Percentiles rank a stretch among this genome's conserved stretches.
phyloP scores from a whole-genome alignment of 2,329 filamentous ascomycete species.

The Westerdykella sp. region DNA sequence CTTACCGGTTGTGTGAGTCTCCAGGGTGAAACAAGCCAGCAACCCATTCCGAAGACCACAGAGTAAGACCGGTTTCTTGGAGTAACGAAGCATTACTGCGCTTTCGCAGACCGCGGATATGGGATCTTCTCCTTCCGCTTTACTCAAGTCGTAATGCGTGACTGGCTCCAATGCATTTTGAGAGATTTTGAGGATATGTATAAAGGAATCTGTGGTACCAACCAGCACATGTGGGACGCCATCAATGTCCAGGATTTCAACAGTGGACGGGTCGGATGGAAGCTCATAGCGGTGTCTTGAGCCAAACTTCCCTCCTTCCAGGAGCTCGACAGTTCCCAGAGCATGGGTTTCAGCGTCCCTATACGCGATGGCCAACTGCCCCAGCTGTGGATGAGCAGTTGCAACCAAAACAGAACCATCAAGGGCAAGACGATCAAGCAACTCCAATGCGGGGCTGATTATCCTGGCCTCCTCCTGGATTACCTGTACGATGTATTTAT shows the following conservation, averaged over 20 bases:
- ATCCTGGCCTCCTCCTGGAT: constrained; percentile 20
- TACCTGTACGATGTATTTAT: constrained; percentile 25
- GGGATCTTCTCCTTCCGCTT: too few species aligned
- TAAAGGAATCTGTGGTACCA: constrained; percentile 21
- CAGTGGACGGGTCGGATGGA: constrained; percentile 27
- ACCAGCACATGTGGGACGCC: constrained; percentile 20
- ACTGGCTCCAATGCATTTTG: neutral
- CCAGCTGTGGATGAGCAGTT: too few species aligned
- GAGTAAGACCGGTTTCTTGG: constrained; percentile 14
- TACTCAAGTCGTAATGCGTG: neutral
- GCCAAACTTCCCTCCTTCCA: constrained; percentile 8
- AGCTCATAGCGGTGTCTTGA: constrained; percentile 11
- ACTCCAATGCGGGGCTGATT: constrained; percentile 12
- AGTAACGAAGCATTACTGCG: constrained; percentile 16
- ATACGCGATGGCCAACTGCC: too few species aligned
- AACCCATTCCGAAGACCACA: constrained; percentile 35
- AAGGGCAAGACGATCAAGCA: neutral
- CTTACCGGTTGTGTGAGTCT: too few species aligned
- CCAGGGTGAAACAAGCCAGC: constrained; percentile 3
- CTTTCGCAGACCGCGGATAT: constrained; percentile 25
- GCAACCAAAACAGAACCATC: constrained; percentile 1
- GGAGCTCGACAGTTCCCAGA: too few species aligned
- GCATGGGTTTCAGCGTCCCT: too few species aligned
- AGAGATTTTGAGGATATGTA: constrained; percentile 18
- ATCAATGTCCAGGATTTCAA: constrained; percentile 24